phyloP scores from a whole-genome alignment of 352 stramenopile species.

The Phytopythium kandeliae region DNA sequence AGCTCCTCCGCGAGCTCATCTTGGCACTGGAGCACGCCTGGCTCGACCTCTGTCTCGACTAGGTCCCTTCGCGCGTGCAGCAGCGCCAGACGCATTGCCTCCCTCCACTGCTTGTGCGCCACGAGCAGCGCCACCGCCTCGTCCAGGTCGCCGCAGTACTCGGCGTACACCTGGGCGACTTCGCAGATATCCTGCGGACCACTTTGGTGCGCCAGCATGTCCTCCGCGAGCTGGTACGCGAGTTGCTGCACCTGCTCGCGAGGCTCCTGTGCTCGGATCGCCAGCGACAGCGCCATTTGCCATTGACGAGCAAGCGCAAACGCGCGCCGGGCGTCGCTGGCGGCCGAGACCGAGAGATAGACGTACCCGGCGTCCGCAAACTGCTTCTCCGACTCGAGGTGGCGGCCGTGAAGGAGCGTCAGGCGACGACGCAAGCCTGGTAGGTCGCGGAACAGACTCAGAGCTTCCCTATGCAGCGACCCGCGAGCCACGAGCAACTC shows the following conservation, averaged over 20 bases:
- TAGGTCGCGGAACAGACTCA: constrained; percentile 31
- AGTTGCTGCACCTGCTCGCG: constrained; percentile 24
- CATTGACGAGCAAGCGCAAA: constrained; percentile 54
- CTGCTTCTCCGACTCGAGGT: constrained; percentile 29
- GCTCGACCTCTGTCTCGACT: constrained; percentile 69
- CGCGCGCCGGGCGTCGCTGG: constrained; percentile 35
- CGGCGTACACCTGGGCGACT: constrained; percentile 54
- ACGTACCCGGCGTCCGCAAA: constrained; percentile 57
- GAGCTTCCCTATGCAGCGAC: constrained; percentile 43
- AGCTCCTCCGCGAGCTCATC: constrained; percentile 53
- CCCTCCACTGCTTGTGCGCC: constrained; percentile 45
- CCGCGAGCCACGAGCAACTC: constrained; percentile 37
- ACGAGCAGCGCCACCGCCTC: constrained; percentile 70
- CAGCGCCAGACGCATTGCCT: constrained; percentile 50
- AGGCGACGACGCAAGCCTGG: constrained; percentile 29
- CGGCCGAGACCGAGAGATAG: constrained; percentile 40
- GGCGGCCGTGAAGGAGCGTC: constrained; percentile 39
- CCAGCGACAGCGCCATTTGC: constrained; percentile 53
- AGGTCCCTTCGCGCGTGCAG: constrained; percentile 53
- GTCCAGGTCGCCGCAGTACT: constrained; percentile 69
- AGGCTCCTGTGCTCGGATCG: constrained; percentile 21
- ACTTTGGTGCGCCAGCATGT: constrained; percentile 34
- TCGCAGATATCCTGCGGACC: constrained; percentile 23
- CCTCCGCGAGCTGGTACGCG: constrained; percentile 46
- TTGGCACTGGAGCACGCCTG: constrained; percentile 33